Evolutionary conservation across 2,329 filamentous ascomycete genomes (phyloP).

Genomic region (Sclerotiophoma versabilis): DNA sequence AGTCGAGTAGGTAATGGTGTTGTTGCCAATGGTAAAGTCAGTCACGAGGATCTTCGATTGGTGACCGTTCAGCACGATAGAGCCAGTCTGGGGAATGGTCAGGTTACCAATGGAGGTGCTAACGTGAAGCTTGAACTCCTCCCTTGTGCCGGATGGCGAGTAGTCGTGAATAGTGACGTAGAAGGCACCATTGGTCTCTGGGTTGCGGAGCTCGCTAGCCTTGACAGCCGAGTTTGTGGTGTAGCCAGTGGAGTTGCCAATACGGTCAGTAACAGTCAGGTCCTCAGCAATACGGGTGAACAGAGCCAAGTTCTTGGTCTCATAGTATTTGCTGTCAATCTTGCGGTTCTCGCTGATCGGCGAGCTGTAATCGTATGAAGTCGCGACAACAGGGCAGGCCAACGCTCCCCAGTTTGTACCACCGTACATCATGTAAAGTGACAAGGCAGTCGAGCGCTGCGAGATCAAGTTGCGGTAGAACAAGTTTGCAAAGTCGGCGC

Average conservation of each 20-base stretch:
- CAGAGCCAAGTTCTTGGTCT: conserved; percentile 67
- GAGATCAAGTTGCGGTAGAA: conserved; percentile 70
- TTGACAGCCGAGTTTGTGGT: conserved; percentile 61
- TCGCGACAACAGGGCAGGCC: conserved; percentile 64
- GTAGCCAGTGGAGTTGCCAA: conserved; percentile 58
- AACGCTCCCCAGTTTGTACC: conserved; percentile 70
- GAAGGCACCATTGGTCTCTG: conserved; percentile 63
- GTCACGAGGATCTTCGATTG: conserved; percentile 69
- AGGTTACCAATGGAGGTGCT: conserved; percentile 63
- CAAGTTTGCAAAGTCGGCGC: conserved; percentile 67
- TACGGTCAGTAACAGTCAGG: conserved; percentile 62
- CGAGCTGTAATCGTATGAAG: conserved; percentile 69
- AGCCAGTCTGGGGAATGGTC: conserved; percentile 60
- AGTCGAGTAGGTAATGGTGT: conserved; percentile 62
- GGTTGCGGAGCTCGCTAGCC: conserved; percentile 65
- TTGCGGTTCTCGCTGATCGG: conserved; percentile 66
- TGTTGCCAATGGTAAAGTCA: conserved; percentile 63
- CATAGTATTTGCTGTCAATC: conserved; percentile 67
- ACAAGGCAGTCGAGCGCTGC: conserved; percentile 66
- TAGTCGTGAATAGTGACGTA: conserved; percentile 65
- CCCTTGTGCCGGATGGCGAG: conserved; percentile 59
- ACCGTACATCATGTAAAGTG: conserved; percentile 70
- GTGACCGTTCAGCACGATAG: conserved; percentile 64
- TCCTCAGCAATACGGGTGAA: conserved; percentile 67
- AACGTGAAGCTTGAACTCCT: conserved; percentile 63